Evolutionary conservation across 2,329 filamentous ascomycete species (phyloP).

Genomic region (Uncinocarpus reesii): DNA sequence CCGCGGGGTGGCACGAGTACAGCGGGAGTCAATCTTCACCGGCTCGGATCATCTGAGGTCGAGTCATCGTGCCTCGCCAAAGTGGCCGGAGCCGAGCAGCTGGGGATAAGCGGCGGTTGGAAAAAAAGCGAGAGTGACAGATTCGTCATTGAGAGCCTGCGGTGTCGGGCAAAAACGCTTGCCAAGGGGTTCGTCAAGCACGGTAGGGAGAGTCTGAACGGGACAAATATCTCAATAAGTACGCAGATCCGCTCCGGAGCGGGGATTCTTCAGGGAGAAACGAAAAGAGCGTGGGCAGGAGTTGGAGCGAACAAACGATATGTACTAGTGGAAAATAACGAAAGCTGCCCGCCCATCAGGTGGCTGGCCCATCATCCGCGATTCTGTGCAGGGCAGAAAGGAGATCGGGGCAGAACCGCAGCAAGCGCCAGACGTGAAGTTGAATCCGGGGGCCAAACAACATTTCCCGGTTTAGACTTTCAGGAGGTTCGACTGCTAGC

Average conservation of each 20-base stretch:
- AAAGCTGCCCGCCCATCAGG: neutral
- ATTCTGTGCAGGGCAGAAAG: neutral
- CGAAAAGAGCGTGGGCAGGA: neutral
- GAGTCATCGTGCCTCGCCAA: conserved; percentile 27
- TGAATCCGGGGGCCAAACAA: neutral
- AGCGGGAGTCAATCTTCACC: conserved; percentile 26
- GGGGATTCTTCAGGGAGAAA: conserved; percentile 7
- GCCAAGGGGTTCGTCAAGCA: neutral
- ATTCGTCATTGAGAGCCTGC: conserved; percentile 4
- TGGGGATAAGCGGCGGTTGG: neutral
- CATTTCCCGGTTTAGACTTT: conserved; percentile 7
- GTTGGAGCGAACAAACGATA: neutral
- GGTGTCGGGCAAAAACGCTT: neutral
- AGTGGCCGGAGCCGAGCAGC: neutral
- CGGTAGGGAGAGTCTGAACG: neutral
- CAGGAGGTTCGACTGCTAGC: conserved; percentile 1
- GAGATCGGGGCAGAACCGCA: neutral
- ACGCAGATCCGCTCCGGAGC: conserved; percentile 14
- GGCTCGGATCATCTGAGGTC: conserved; percentile 39
- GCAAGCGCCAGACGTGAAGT: neutral
- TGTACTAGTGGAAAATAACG: neutral
- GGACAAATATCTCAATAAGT: neutral
- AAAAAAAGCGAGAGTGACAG: neutral
- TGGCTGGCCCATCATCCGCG: neutral
- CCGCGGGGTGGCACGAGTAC: neutral